Conservation (phyloP, 2,329 filamentous ascomycete genomes). For the Leptographium galeiforme region DNA sequence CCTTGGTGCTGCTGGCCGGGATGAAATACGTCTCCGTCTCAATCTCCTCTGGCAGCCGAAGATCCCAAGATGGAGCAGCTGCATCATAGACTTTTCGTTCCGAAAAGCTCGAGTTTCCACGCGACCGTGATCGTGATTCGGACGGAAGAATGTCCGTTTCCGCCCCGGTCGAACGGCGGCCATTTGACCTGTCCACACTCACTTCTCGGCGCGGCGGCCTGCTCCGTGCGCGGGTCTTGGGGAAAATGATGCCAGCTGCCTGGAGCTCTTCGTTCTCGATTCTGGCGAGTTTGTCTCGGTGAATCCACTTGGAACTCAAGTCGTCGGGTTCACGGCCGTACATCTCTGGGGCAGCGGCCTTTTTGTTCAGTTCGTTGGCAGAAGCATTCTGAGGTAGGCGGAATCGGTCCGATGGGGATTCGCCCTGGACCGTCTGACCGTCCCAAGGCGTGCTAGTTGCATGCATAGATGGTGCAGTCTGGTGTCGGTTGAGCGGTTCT, state of each 20-base stretch:
- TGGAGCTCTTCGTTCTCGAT: conserved; percentile 74
- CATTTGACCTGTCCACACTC: conserved; percentile 17
- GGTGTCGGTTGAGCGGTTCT: not conserved
- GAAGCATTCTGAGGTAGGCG: conserved; percentile 1
- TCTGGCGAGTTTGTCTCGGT: conserved; percentile 67
- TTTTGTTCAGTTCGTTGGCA: conserved; percentile 9
- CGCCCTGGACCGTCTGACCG: conserved; percentile 23
- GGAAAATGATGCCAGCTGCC: conserved; percentile 57
- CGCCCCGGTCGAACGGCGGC: conserved; percentile 19
- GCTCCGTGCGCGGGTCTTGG: conserved; percentile 36
- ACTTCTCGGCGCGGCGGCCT: conserved; percentile 16
- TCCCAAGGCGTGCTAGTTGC: not conserved
- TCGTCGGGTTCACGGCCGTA: conserved; percentile 21
- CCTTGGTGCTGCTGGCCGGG: conserved; percentile 39
- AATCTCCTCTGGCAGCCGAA: conserved; percentile 66
- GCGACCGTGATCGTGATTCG: conserved; percentile 23
- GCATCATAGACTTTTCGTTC: conserved; percentile 25
- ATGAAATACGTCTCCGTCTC: conserved; percentile 46
- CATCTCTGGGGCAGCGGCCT: conserved; percentile 17
- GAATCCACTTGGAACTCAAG: conserved; percentile 69
- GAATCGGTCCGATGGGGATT: conserved; percentile 32
- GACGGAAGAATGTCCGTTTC: conserved; percentile 18
- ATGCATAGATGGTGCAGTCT: not conserved
- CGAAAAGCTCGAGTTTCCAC: conserved; percentile 26
- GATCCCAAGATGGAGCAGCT: conserved; percentile 49